Conservation (phyloP, 192 early-diverging fungal genomes). For the Glomus cerebriforme region DNA sequence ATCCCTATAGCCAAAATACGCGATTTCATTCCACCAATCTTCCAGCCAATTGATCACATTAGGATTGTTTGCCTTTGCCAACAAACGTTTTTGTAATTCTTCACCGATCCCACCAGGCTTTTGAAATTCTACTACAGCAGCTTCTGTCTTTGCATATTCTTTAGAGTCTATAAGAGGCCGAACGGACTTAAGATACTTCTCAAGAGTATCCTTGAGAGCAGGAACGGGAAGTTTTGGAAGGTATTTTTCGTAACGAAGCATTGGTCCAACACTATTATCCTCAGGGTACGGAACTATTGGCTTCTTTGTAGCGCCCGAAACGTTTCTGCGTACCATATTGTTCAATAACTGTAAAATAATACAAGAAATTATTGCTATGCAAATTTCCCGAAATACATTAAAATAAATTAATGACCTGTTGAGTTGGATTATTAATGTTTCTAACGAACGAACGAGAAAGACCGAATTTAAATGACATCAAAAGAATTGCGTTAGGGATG, state of each 20-base stretch:
- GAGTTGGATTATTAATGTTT: too few species aligned
- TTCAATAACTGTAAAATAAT: not conserved
- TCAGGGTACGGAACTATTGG: conserved; percentile 1
- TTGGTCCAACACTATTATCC: conserved; percentile 56
- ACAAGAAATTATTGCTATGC: too few species aligned
- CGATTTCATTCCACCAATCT: conserved; percentile 97
- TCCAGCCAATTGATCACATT: conserved; percentile 87
- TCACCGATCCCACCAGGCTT: conserved; percentile 79
- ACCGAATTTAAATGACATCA: too few species aligned
- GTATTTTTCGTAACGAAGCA: conserved; percentile 71
- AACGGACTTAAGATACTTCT: conserved; percentile 80
- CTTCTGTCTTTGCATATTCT: conserved; percentile 70
- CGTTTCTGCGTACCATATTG: conserved; percentile 11
- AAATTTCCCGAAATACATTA: too few species aligned
- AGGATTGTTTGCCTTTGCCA: conserved; percentile 71
- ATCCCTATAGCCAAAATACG: conserved; percentile 95
- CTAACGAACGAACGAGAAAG: too few species aligned
- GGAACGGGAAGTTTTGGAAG: conserved; percentile 93
- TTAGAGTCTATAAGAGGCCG: conserved; percentile 69
- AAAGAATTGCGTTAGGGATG: too few species aligned
- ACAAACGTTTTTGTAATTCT: conserved; percentile 82
- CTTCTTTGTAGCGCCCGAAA: not conserved
- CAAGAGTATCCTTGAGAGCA: conserved; percentile 75
- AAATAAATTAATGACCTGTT: too few species aligned
- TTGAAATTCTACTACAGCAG: conserved; percentile 75